Base-by-base conservation (phyloP, 441 rosid species). In the Croton setiger region DNA sequence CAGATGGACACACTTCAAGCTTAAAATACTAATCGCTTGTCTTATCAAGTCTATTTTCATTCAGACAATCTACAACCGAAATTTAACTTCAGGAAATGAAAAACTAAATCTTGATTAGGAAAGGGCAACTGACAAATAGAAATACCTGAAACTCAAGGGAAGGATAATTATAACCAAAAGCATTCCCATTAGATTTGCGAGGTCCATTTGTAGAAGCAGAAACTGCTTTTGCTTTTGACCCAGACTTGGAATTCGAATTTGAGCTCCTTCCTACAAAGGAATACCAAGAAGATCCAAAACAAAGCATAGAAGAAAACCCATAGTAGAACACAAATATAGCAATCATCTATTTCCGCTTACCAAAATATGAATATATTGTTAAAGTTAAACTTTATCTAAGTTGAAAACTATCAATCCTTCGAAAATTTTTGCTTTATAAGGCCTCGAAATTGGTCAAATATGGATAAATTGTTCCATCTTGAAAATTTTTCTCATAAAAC, bases 101-200 rank as follows among this genome's bases (percentile, higher is more conserved):
- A 49, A 52, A 44, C 6, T 27, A 75, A 55, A 48, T 60, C 35
- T 17, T 23, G 33, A 63, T 45, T 17, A 36, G 39, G 56, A 55
- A 5, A 48, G 33, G 1, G 14, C 56, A 41, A 52, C 18, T 4
- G 14, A 4, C 51, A 33, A 49, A 36, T 60, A 69, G 36, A 8
- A 60, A 58, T 76, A 89, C 95, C 84, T 73, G 81, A 71, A 17
- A 60, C 71, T 86, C 71, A 20, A 66, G 11, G 41, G 84, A 67
- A 57, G 97, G 86, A 68, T 94, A 94, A 48, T 39, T 70, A 67
- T 84, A 90, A 27, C 73, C 82, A 63, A 78, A 75, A 43, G 78
- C 70, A 68, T 74, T 77, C 3, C 84, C 80, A 74, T 12, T 55
- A 0, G 78, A 72, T 64, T 72, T 87, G 68, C 52, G 66, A 1